Base-by-base conservation (phyloP, 2,329 filamentous ascomycete species). In the Ceratocystis eucalypticola region DNA sequence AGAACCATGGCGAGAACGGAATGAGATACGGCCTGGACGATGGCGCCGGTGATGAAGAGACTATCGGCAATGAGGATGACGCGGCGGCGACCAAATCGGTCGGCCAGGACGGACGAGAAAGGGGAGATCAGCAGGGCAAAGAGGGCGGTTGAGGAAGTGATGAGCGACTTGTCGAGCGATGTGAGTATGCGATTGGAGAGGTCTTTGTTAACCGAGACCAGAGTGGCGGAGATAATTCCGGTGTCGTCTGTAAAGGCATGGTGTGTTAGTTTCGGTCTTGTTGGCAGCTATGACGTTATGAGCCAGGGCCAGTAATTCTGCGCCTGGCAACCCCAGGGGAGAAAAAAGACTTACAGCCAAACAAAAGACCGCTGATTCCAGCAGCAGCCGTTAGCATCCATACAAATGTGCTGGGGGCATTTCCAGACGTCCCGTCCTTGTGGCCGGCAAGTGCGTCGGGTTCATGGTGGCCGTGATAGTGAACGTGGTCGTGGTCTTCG, bases 91-190 rank as follows among this genome's bases (percentile, higher is more conserved):
- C 86, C 86, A 46, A 83, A 75, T 28, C 73, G 74, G 71, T 88
- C 85, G 69, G 86, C 85, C 15, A 88, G 76, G n/a, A 84, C 70
- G 2, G 85, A 87, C 1, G 85, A 83, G 50, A 85, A 78, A 1
- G 87, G 85, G 1, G 85, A 88, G 50, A 84, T 76, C 66, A 84
- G 71, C 3, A 88, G 81, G 3, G 87, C 87, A 69, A 86, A 82
- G 61, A 89, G 80, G 3, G 85, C 83, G 4, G 87, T 88, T 25
- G 81, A 82, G n/a, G 84, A 86, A 2, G 87, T 89, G 71, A 88
- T 86, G 69, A 89, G 77, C 5, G 86, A 88, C 73, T 86, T 89
- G 74, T 88, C 85, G 71, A 86, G 75, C 0, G 84, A 82, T 1
- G 80, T 84, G 30, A 88, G 78, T 7, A 78, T 74, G 61, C 80